phyloP scores from a whole-genome alignment of 2,329 filamentous ascomycete genomes.

The Chaetoscypha palmicola region DNA sequence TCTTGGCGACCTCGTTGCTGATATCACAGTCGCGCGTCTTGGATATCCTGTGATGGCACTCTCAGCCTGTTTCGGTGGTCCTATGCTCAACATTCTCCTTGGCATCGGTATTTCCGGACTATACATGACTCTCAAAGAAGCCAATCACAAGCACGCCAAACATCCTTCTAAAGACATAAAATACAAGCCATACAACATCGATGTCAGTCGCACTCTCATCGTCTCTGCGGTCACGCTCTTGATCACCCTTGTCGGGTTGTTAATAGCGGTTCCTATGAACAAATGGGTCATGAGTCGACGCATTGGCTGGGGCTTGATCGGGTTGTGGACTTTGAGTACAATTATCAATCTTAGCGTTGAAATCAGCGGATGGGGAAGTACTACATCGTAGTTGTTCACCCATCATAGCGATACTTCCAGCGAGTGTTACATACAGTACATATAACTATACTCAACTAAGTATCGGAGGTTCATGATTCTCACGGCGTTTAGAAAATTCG shows the following conservation, averaged over 20 bases:
- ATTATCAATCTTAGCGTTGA: conserved; percentile 76
- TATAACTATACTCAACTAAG: too few relatives aligned
- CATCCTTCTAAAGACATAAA: conserved; percentile 58
- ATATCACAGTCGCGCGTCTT: conserved; percentile 87
- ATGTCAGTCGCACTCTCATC: conserved; percentile 77
- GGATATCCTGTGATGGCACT: conserved; percentile 95
- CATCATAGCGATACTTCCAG: too few relatives aligned
- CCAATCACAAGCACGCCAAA: conserved; percentile 56
- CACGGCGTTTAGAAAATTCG: too few relatives aligned
- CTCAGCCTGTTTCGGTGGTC: conserved; percentile 94
- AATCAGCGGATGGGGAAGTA: conserved; percentile 43
- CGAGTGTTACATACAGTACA: too few relatives aligned
- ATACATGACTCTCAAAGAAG: conserved; percentile 73
- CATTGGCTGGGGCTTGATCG: conserved; percentile 76
- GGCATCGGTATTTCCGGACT: conserved; percentile 88
- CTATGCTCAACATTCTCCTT: conserved; percentile 93
- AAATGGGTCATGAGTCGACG: conserved; percentile 76
- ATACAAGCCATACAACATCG: conserved; percentile 74
- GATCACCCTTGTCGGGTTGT: conserved; percentile 67
- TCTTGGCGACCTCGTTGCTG: conserved; percentile 85
- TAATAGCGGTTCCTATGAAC: conserved; percentile 78
- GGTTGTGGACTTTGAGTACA: conserved; percentile 75
- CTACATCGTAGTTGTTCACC: not conserved
- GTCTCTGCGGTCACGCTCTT: conserved; percentile 81
- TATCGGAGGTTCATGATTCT: too few relatives aligned